Conservation (phyloP, 805 yeast species). For the Spathaspora hagerdaliae region DNA sequence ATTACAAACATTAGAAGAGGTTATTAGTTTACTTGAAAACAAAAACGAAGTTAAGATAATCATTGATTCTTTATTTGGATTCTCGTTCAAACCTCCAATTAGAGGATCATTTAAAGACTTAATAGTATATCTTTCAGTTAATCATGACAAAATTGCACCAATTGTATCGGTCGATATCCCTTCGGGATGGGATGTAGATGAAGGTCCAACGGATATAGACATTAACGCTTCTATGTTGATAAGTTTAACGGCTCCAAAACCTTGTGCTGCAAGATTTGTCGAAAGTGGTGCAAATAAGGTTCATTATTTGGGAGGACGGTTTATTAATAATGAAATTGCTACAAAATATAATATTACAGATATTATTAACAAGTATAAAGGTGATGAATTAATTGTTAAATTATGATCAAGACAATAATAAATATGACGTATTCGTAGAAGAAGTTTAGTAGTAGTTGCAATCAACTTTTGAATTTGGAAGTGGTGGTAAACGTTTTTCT, state of each 20-base stretch:
- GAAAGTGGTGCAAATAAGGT: slow-evolving; percentile 15
- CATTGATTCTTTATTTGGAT: slow-evolving; percentile 88
- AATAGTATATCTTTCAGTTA: slow-evolving; percentile 19
- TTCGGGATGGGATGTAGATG: slow-evolving; percentile 95
- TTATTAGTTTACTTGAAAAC: slow-evolving; percentile 12
- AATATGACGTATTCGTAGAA: not conserved
- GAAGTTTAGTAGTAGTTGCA: not conserved
- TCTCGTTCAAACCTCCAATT: slow-evolving; percentile 86
- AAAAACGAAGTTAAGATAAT: slow-evolving; percentile 24
- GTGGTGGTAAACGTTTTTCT: slow-evolving; percentile 1
- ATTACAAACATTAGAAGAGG: slow-evolving; percentile 35
- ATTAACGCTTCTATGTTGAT: slow-evolving; percentile 68
- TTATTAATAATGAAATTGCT: slow-evolving; percentile 66
- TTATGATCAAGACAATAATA: slow-evolving; percentile 11
- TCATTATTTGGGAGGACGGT: slow-evolving; percentile 91
- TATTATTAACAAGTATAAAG: slow-evolving; percentile 24
- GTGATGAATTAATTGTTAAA: slow-evolving; percentile 35
- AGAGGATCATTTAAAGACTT: slow-evolving; percentile 67
- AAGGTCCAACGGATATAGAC: slow-evolving; percentile 56
- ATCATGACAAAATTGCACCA: slow-evolving; percentile 45
- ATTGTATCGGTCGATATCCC: slow-evolving; percentile 87
- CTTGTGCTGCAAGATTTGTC: slow-evolving; percentile 58
- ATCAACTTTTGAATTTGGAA: not conserved
- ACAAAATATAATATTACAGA: slow-evolving; percentile 64
- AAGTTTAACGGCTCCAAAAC: slow-evolving; percentile 92